phyloP scores from a whole-genome alignment of 164 flowering plant genomes.

The Magnolia officinalis region DNA sequence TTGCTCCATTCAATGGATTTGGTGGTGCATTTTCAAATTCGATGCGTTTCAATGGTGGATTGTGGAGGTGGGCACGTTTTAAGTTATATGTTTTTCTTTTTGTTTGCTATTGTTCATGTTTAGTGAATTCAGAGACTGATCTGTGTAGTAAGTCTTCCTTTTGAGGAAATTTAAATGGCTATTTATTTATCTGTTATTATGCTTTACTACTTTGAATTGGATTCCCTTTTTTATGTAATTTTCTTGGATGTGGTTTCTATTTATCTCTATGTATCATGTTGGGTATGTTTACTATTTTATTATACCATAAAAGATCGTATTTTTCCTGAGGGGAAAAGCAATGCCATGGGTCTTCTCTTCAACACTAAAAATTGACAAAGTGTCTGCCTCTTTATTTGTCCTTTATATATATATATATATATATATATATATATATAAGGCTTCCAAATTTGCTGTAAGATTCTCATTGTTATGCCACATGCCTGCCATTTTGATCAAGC shows the following conservation, averaged over 20 bases:
- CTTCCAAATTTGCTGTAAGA: too few relatives aligned
- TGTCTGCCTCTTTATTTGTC: neutral
- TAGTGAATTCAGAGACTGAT: neutral
- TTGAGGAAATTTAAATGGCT: neutral
- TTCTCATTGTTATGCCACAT: too few relatives aligned
- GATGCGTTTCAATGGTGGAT: neutral
- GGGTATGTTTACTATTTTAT: neutral
- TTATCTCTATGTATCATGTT: neutral
- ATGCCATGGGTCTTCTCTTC: neutral
- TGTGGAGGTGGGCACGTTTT: neutral
- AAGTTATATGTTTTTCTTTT: neutral
- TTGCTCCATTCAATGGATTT: slow-evolving; percentile 4
- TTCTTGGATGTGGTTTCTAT: neutral
- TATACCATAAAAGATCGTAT: neutral
- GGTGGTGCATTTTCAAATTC: slow-evolving; percentile 5
- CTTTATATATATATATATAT: too few relatives aligned
- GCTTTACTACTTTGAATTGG: neutral
- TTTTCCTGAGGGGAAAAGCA: neutral
- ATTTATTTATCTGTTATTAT: neutral
- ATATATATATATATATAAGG: too few relatives aligned
- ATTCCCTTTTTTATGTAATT: neutral
- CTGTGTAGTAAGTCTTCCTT: neutral
- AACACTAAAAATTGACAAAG: neutral
- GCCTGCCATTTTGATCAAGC: too few relatives aligned
- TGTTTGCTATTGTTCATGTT: neutral